These are phyloP conservation scores for Amaranthus cruentus DNA, from an alignment of 148 eudicot genomes.

Conservation along the genomic window DNA sequence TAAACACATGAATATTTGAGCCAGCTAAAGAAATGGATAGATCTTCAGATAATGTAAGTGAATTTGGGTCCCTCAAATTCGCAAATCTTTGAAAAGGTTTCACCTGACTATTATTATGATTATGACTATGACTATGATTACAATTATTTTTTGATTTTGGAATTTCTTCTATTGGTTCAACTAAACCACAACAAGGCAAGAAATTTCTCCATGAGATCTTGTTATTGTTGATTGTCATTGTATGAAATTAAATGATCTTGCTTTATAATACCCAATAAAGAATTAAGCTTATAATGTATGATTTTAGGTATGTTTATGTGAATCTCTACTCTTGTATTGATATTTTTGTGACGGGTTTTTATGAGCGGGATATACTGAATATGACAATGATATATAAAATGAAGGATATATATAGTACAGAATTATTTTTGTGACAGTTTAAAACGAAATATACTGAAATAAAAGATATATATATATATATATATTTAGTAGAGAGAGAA, in stretches of 20 bases:
- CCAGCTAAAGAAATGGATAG: conserved; percentile 61
- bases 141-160: conserved; percentile 12
- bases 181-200: conserved; percentile 34
- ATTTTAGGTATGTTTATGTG: neutral
- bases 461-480: too few relatives aligned
- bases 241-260: neutral
- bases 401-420: too few relatives aligned
- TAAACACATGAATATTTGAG: conserved; percentile 54
- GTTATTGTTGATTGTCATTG: conserved; percentile 14
- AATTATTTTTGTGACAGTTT: too few relatives aligned
- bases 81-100: conserved; percentile 34
- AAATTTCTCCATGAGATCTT: conserved; percentile 35
- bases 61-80: conserved; percentile 49
- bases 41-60: conserved; percentile 50
- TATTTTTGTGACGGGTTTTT: too few relatives aligned
- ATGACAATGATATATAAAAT: too few relatives aligned
- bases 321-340: neutral
- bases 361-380: too few relatives aligned
- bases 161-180: conserved; percentile 3
- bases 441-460: too few relatives aligned
- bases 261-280: too few relatives aligned
- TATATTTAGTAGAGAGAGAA: too few relatives aligned
- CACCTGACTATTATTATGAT: conserved; percentile 15
- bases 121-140: neutral
- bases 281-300: neutral